Base-by-base conservation (phyloP, 2,329 filamentous ascomycete species). In the Venturia nashicola region DNA sequence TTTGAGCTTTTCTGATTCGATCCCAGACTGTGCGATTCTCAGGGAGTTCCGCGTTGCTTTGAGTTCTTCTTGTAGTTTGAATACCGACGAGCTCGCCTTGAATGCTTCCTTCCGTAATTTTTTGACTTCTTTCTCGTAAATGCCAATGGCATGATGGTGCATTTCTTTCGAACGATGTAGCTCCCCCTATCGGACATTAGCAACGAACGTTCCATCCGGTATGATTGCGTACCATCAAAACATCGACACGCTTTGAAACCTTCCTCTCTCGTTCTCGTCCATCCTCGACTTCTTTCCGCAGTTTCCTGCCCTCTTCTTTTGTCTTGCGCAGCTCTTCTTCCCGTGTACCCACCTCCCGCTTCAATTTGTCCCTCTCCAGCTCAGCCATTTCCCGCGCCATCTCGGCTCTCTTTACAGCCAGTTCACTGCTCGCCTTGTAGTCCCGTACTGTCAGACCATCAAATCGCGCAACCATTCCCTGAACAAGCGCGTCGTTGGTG, bases 71-170 rank as follows among this genome's bases (percentile, higher is more conserved):
- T 90, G 86, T n/a, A 87, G 72, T 71, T 89, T 89, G 69, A 90
- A 83, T 40, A 86, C 80, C 12, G 78, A 75, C 2, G 86, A 89
- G 68, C 89, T 86, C n/a, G 83, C 82, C 71, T 89, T 90, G 79
- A 89, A 90, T 2, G 85, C 85, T 69, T 90, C 88, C 69, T 90
- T 90, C 61, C 86, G 80, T 11, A 83, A 81, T 64, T 84, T 80
- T 63, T 87, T 82, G 54, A 89, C 85, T 72, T 90, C 87, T 72
- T 90, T 90, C 69, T 90, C 87, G 82, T 87, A 90, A 11, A 88
- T 66, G 20, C 68, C 62, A 57, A 74, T 72, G 12, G 72, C 70
- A 18, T 71, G 69, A 64, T 70, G 69, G 27, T 87, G 82, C 44
- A 85, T 87, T 70, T 88, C 87, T 73, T 90, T 90, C 61, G 84